Evolutionary conservation across 1,139 yeast genomes (phyloP).

Genomic region (Yamadazyma atlantica): DNA sequence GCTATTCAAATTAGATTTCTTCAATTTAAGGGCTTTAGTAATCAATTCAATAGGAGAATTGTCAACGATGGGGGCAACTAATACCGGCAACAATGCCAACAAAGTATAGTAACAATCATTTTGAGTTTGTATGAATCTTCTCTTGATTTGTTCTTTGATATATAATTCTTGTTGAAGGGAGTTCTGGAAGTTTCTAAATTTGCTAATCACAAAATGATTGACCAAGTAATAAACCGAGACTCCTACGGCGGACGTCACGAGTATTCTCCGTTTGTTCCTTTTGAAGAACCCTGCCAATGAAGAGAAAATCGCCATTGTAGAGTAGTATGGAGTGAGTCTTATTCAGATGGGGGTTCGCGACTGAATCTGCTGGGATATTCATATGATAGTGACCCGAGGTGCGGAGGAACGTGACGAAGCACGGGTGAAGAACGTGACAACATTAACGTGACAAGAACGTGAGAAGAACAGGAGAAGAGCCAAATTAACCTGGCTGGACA

Average conservation of each 20-base stretch:
- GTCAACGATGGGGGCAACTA: slow-evolving; percentile 63
- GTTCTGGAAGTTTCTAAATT: slow-evolving; percentile 66
- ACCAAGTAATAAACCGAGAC: slow-evolving; percentile 60
- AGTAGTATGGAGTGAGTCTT: no score
- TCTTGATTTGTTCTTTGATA: slow-evolving; percentile 72
- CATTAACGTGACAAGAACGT: no score
- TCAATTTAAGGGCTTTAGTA: slow-evolving; percentile 67
- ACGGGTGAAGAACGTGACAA: no score
- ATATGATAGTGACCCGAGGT: neutral
- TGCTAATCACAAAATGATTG: slow-evolving; percentile 57
- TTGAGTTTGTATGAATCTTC: slow-evolving; percentile 87
- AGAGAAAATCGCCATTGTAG: slow-evolving; percentile 48
- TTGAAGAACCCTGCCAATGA: slow-evolving; percentile 54
- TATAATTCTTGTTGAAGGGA: slow-evolving; percentile 71
- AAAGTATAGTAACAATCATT: slow-evolving; percentile 86
- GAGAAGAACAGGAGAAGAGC: no score
- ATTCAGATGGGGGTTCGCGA: neutral
- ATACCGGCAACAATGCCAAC: slow-evolving; percentile 77
- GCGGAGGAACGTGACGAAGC: no score
- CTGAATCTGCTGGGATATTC: no score
- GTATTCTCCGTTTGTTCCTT: slow-evolving; percentile 61
- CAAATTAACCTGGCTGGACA: no score
- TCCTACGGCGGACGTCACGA: slow-evolving; percentile 57
- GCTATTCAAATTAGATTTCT: slow-evolving; percentile 30
- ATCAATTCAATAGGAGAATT: slow-evolving; percentile 71